Percentiles rank a stretch among this genome's conserved stretches.
Evolutionary conservation across 2,329 filamentous ascomycete species (phyloP).

Genomic region (Penicillium glabrum): DNA sequence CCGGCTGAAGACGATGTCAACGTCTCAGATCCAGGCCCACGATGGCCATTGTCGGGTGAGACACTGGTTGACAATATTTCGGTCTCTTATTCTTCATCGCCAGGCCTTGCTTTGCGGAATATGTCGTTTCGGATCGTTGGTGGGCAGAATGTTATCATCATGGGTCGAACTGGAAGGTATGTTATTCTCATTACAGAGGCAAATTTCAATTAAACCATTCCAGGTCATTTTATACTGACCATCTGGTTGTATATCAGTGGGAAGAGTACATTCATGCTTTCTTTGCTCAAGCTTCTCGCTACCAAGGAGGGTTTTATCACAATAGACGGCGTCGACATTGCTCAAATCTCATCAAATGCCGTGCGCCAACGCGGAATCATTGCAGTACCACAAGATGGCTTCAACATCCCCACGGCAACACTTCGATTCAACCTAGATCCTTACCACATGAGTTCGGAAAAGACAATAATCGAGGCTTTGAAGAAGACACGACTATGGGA

Average conservation of each 20-base stretch:
- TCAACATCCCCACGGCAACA: slow-evolving; percentile 2
- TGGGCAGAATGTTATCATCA: not conserved
- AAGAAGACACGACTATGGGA: not conserved
- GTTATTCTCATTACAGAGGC: not conserved
- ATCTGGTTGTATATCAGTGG: not conserved
- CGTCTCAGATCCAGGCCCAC: not conserved
- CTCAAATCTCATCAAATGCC: not conserved
- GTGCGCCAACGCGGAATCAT: slow-evolving; percentile 6
- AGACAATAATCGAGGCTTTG: not conserved
- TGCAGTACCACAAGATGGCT: slow-evolving; percentile 9
- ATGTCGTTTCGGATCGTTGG: not conserved
- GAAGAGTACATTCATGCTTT: not conserved
- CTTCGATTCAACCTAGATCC: slow-evolving; percentile 9
- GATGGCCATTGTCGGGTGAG: not conserved
- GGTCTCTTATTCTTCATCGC: not conserved
- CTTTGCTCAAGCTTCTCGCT: not conserved
- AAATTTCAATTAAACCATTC: too few relatives aligned
- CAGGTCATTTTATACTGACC: too few relatives aligned
- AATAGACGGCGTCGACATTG: slow-evolving; percentile 1
- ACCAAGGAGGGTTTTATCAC: not conserved
- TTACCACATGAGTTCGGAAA: not conserved
- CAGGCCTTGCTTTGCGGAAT: not conserved
- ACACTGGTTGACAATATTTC: not conserved
- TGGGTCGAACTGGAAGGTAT: not conserved
- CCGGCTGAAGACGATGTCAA: not conserved